Evolutionary conservation across 2,329 filamentous ascomycete genomes (phyloP), one percentile per base, ranked within the genome.

Genomic region (Dichotomopilus funicola): DNA sequence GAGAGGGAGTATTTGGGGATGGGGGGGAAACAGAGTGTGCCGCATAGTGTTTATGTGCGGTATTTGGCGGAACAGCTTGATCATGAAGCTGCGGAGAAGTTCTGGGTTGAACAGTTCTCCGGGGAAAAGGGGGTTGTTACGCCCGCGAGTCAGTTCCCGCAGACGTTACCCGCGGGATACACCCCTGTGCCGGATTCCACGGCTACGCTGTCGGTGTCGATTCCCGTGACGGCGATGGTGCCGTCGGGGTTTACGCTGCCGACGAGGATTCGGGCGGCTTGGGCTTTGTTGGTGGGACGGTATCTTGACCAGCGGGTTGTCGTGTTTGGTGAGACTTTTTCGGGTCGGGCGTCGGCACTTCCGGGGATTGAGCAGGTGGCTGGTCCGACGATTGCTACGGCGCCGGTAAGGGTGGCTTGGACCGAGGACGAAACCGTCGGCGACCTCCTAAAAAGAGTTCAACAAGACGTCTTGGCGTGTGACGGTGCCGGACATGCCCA

Each of bases 291-390:
- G 12, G 49, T 56, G 12, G 54, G 54, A 13, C 49, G 53, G 5
- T 55, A 55, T 12, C 36, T 55, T 10, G 52, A 57, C n/a, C 47
- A 47, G 6, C 48, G 51, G 5, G 55, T 54, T 34, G 37, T 57
- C 7, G 50, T 54, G 3, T 57, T 54, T n/a, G 55, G 55, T 43
- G 55, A 57, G 44, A 57, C 55, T 0, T 38, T 57, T 27, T 54
- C 51, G 6, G 55, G 55, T 1, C 47, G 55, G 2, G 43, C 43
- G 2, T 43, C 41, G 13, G 34, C 12, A 19, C 12, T 55, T 35
- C 48, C 19, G 1, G 9, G 44, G 8, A 44, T 57, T 4, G 42
- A 51, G 2, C 19, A 36, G 9, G 51, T 57, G 11, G 33, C 51
- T 12, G 55, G 55, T 8, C 55, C 55, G 1, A 57, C 55, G 31